phyloP scores from a whole-genome alignment of 1,284 basidiomycete genomes.

The Cerioporus squamosus region DNA sequence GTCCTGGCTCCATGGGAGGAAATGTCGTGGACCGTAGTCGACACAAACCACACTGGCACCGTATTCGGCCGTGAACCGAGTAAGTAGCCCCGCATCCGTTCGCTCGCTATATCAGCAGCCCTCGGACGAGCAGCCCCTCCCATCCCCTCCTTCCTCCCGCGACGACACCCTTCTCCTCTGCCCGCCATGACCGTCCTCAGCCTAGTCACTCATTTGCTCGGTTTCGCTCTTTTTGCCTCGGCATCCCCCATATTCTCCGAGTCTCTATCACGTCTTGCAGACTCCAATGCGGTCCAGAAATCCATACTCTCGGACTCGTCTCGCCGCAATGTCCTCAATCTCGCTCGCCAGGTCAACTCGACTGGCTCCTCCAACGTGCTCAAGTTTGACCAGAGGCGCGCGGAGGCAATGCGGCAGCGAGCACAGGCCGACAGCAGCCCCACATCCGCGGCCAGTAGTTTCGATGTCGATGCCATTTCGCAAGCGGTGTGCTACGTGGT shows the following conservation, averaged over 20 bases:
- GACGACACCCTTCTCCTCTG: neutral
- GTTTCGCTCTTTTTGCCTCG: conserved; percentile 2
- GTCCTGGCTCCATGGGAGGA: too few relatives aligned
- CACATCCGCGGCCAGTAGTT: neutral
- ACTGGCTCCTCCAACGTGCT: conserved; percentile 19
- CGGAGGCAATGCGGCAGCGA: conserved; percentile 12
- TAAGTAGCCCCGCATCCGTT: too few relatives aligned
- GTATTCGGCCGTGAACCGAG: too few relatives aligned
- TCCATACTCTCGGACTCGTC: too few relatives aligned
- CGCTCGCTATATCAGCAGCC: too few relatives aligned
- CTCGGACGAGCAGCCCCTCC: too few relatives aligned
- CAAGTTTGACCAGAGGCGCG: conserved; percentile 23
- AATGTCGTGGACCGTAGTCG: too few relatives aligned
- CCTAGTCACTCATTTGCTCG: conserved; percentile 19
- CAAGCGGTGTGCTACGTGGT: conserved; percentile 28
- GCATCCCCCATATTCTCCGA: conserved; percentile 2
- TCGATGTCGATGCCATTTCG: conserved; percentile 19
- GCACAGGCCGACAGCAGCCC: neutral
- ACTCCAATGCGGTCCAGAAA: neutral
- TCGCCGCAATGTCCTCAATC: conserved; percentile 9
- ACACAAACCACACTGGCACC: too few relatives aligned
- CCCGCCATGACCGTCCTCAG: conserved; percentile 10
- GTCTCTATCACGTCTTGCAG: neutral
- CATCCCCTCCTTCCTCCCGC: neutral
- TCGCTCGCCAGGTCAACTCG: conserved; percentile 23